These are phyloP conservation scores for Penicillium chermesinum DNA, from an alignment of 495 filamentous ascomycete genomes.

Conservation along the genomic window DNA sequence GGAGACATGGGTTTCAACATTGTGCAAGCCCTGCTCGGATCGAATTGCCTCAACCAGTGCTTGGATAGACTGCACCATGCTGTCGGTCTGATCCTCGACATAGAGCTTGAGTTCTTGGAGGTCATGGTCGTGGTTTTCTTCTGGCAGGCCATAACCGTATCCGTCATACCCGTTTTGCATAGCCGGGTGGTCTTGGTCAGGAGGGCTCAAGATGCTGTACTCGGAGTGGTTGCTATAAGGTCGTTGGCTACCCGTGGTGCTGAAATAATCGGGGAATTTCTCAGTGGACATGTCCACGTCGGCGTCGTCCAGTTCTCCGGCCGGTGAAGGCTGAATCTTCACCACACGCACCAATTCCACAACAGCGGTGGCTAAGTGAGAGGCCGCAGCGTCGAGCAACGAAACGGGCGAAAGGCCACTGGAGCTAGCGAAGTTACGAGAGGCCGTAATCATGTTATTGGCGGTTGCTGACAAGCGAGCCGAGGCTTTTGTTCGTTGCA, in stretches of 20 bases:
- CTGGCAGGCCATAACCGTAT: constrained; percentile 34
- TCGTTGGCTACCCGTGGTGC: constrained; percentile 40
- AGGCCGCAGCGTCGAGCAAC: constrained; percentile 90
- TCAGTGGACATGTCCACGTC: constrained; percentile 38
- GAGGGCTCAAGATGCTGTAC: constrained; percentile 51
- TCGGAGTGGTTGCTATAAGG: constrained; percentile 47
- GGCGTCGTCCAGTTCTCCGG: constrained; percentile 70
- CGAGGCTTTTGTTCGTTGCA: constrained; percentile 61
- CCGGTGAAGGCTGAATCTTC: constrained; percentile 73
- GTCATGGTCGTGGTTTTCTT: constrained; percentile 50
- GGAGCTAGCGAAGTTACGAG: constrained; percentile 79
- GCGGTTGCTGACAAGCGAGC: constrained; percentile 79
- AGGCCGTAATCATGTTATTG: constrained; percentile 91
- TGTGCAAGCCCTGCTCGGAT: constrained; percentile 57
- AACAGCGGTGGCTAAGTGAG: constrained; percentile 77
- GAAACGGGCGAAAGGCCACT: constrained; percentile 91
- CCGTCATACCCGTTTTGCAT: constrained; percentile 28
- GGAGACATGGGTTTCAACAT: constrained; percentile 64
- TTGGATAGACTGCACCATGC: constrained; percentile 77
- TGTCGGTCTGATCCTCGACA: constrained; percentile 78
- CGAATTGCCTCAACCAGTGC: constrained; percentile 75
- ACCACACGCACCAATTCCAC: constrained; percentile 78
- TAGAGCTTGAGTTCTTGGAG: constrained; percentile 78
- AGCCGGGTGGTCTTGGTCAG: constrained; percentile 28
- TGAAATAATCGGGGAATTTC: constrained; percentile 47